These are phyloP conservation scores for Phytophthora syringae DNA, from an alignment of 352 stramenopile genomes.

Conservation along the genomic window DNA sequence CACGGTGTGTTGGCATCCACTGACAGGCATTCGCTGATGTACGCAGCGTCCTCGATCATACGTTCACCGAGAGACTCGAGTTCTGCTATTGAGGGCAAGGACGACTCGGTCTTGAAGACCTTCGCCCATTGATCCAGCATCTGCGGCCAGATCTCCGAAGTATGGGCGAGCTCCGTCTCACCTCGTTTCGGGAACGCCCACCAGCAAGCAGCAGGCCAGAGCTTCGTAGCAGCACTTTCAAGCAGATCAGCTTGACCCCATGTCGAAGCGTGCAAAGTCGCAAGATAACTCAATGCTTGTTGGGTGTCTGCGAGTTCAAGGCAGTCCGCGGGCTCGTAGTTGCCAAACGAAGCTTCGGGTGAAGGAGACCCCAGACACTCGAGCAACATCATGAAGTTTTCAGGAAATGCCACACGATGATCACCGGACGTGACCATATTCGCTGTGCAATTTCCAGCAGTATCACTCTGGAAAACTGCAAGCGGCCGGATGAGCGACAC, in stretches of 20 bases:
- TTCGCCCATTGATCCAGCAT: conserved; percentile 43
- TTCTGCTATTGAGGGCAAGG: conserved; percentile 17
- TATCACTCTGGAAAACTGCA: conserved; percentile 50
- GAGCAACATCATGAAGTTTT: conserved; percentile 65
- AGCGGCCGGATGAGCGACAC: conserved; percentile 59
- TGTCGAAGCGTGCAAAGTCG: conserved; percentile 48
- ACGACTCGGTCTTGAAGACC: conserved; percentile 20
- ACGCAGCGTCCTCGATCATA: conserved; percentile 54
- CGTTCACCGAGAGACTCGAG: conserved; percentile 44
- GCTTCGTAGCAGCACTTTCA: conserved; percentile 24
- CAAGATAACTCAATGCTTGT: conserved; percentile 56
- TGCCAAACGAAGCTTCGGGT: conserved; percentile 3
- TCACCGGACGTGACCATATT: conserved; percentile 18
- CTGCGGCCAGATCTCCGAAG: conserved; percentile 46
- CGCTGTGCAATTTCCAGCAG: conserved; percentile 12
- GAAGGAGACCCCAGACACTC: conserved; percentile 45
- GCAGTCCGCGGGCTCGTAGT: conserved; percentile 47
- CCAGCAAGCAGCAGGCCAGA: conserved; percentile 60
- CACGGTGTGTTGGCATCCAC: conserved; percentile 22
- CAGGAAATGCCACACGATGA: conserved; percentile 24
- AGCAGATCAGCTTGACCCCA: conserved; percentile 41
- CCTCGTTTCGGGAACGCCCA: conserved; percentile 71
- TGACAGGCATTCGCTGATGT: conserved; percentile 55
- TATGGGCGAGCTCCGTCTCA: conserved; percentile 43
- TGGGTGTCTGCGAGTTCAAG: conserved; percentile 43